Conservation (phyloP, 331 rosid species). For the Stylosanthes scabra region DNA sequence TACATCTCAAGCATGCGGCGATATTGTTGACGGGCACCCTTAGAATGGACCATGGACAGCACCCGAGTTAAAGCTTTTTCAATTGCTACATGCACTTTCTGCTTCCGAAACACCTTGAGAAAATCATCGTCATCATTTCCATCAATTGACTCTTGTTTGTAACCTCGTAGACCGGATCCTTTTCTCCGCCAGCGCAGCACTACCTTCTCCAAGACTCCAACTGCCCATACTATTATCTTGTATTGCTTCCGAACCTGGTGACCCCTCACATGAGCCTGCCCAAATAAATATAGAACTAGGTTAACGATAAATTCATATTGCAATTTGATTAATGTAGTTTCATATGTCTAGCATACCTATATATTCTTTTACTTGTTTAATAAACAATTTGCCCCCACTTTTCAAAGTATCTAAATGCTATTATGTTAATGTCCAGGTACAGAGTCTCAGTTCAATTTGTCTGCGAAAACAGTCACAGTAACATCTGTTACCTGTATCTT, state of each 20-base stretch:
- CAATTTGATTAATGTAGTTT: background rate
- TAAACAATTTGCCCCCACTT: background rate
- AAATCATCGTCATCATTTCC: conserved; percentile 87
- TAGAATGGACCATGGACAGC: conserved; percentile 74
- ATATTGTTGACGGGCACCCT: conserved; percentile 85
- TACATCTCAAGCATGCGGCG: conserved; percentile 75
- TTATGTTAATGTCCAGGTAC: conserved; percentile 16
- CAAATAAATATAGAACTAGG: conserved; percentile 35
- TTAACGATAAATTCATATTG: conserved; percentile 19
- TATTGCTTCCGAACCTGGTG: conserved; percentile 83
- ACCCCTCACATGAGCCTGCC: conserved; percentile 94
- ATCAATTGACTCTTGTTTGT: conserved; percentile 53
- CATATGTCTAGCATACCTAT: conserved; percentile 12
- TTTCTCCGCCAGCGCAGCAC: conserved; percentile 92
- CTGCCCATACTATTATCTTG: conserved; percentile 89
- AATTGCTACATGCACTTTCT: conserved; percentile 74
- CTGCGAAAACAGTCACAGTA: conserved; percentile 12
- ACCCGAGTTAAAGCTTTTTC: conserved; percentile 80
- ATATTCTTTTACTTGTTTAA: background rate
- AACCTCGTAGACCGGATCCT: conserved; percentile 79
- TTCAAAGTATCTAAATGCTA: background rate
- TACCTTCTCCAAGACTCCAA: conserved; percentile 84
- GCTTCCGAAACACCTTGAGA: conserved; percentile 80
- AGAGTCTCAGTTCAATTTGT: conserved; percentile 25
- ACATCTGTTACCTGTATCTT: conserved; percentile 79